Evolutionary conservation across 306 rosid species (phyloP), one percentile per base, ranked within the genome.

Genomic region (Quercus parvula): DNA sequence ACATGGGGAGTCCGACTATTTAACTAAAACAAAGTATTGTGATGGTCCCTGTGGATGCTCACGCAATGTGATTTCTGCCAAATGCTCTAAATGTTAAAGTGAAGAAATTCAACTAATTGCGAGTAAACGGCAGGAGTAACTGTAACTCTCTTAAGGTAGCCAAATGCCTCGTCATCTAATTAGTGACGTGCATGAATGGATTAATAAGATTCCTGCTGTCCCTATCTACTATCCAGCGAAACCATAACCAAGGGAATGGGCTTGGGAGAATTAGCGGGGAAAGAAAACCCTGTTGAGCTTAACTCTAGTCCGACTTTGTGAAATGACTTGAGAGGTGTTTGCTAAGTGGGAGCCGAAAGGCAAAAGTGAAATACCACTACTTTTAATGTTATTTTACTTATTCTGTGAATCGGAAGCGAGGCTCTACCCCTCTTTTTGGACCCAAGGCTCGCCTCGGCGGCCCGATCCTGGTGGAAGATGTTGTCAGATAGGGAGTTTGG

Each of bases 171-270:
- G 79, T 83, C 90, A 86, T 88, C 90, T 82, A 90, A 88, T 90
- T 90, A 90, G 91, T 88, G 89, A 88, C 84, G 84, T 86, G 90
- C 89, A 86, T 86, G 91, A 90, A 88, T 90, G 86, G 90, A 84
- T 88, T 90, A 88, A 90, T 76, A 73, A 86, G 91, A 90, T 87
- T 83, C 85, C 81, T 81, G 74, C 75, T 76, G 55, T 59, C 68
- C 79, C n/a, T 25, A 0, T 61, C 35, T 61, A 61, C 38, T 57
- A 57, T 8, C 63, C 3, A n/a, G 27, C 1, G 27, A 6, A n/a
- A 7, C 62, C 62, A 57, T 27, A n/a, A 0, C 13, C 27, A 6
- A n/a, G 41, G 41, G 41, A 35, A 35, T 7, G 41, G 0, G 41
- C 2, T 35, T 35, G 6, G 41, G 0, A 35, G 41, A 35, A 35